A percentile compares a stretch with the other conserved stretches of the same genome.
phyloP scores from a whole-genome alignment of 306 rosid species.

The Erythrophleum fordii region DNA sequence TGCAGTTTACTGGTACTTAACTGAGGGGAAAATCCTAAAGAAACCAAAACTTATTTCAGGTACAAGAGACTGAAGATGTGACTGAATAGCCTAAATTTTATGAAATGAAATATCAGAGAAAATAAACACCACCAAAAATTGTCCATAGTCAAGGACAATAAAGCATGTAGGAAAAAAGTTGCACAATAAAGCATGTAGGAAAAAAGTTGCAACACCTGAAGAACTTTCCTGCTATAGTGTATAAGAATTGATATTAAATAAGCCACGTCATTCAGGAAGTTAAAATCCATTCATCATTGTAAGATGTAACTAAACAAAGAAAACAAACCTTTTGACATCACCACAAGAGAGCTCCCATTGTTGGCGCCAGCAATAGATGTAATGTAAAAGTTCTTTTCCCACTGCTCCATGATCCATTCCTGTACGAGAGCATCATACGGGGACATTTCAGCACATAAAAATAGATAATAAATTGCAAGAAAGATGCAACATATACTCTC shows the following conservation, averaged over 20 bases:
- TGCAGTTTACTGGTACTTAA: neutral
- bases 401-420: constrained; percentile 63
- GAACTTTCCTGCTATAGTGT: constrained; percentile 3
- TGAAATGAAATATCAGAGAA: neutral
- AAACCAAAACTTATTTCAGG: neutral
- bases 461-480: constrained; percentile 8
- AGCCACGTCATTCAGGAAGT: constrained; percentile 17
- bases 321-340: constrained; percentile 56
- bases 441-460: constrained; percentile 22
- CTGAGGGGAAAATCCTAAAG: neutral
- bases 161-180: neutral
- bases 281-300: neutral
- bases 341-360: constrained; percentile 54
- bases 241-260: neutral
- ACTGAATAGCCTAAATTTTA: neutral
- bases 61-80: neutral
- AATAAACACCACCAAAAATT: constrained; percentile 5
- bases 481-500: constrained; percentile 35
- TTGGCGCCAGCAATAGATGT: constrained; percentile 73
- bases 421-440: constrained; percentile 17
- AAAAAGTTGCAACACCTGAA: constrained; percentile 8
- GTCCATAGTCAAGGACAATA: neutral
- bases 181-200: neutral
- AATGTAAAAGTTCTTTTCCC: constrained; percentile 56
- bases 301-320: constrained; percentile 1